Conservation (phyloP, 257 asterid genomes). For the Henckelia pumila region DNA sequence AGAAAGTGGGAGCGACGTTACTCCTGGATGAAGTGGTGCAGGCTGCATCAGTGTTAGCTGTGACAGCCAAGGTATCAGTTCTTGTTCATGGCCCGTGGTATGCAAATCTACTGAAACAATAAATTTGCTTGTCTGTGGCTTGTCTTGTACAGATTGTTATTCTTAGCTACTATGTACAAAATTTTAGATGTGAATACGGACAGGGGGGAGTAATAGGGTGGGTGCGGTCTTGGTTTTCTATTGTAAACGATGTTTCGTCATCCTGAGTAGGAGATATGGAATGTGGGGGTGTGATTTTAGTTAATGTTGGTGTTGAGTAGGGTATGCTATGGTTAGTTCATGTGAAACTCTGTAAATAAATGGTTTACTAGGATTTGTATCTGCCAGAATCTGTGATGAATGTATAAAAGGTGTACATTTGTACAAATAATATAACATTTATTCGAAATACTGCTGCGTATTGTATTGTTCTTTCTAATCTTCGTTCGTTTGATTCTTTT, state of each 20-base stretch:
- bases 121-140: background rate
- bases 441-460: background rate
- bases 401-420: background rate
- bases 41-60: conserved; percentile 52
- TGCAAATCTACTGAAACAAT: conserved; percentile 34
- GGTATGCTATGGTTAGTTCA: background rate
- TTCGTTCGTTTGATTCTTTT: too few relatives aligned
- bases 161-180: conserved; percentile 19
- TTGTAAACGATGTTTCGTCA: too few relatives aligned
- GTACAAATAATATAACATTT: too few relatives aligned
- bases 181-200: background rate
- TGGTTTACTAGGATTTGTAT: background rate
- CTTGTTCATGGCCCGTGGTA: conserved; percentile 85
- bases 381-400: background rate
- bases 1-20: conserved; percentile 67
- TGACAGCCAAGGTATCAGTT: conserved; percentile 55
- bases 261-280: background rate
- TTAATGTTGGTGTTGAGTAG: background rate
- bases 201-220: background rate
- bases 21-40: conserved; percentile 51
- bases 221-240: too few relatives aligned
- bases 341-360: background rate
- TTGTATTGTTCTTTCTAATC: background rate
- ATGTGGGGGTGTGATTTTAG: background rate
- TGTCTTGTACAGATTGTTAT: conserved; percentile 11